A percentile compares a stretch with the other conserved stretches of the same genome.
These are phyloP conservation scores for Phoma herbarum DNA, from an alignment of 2,329 filamentous ascomycete genomes.

Conservation along the genomic window DNA sequence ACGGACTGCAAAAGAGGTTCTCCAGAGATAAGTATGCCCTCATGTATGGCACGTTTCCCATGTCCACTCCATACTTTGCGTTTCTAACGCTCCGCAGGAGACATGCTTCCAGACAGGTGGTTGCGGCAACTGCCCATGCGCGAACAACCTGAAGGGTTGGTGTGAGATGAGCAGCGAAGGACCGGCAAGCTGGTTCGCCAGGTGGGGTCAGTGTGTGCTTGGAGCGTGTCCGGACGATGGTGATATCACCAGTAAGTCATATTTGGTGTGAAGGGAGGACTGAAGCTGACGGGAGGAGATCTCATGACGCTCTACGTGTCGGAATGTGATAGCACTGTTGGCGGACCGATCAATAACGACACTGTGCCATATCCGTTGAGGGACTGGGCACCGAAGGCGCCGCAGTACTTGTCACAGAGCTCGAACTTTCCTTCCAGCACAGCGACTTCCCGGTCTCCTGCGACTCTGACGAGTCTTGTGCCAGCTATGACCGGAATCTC, in stretches of 20 bases:
- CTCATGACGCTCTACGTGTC: slow-evolving; percentile 4
- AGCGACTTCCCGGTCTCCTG: neutral
- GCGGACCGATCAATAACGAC: slow-evolving; percentile 7
- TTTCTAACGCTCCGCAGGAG: neutral
- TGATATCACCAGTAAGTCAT: slow-evolving; percentile 1
- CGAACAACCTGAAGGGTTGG: slow-evolving; percentile 10
- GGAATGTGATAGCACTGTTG: slow-evolving; percentile 4
- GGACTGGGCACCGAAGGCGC: neutral
- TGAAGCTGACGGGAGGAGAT: neutral
- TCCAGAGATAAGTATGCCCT: slow-evolving; percentile 1
- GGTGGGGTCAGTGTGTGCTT: slow-evolving; percentile 1
- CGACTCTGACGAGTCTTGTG: neutral
- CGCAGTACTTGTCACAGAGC: neutral
- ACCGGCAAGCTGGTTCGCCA: slow-evolving; percentile 6
- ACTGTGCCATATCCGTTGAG: slow-evolving; percentile 4
- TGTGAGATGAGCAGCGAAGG: slow-evolving; percentile 4
- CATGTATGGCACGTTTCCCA: slow-evolving; percentile 1
- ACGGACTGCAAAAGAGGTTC: neutral
- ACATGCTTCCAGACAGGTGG: neutral
- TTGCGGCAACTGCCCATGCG: neutral
- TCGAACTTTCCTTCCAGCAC: neutral
- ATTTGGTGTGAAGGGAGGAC: no score
- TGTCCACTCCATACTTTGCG: neutral
- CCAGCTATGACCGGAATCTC: neutral
- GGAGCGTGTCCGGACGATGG: slow-evolving; percentile 1